Evolutionary conservation across 306 rosid species (phyloP).

Genomic region (Castanospermum australe): DNA sequence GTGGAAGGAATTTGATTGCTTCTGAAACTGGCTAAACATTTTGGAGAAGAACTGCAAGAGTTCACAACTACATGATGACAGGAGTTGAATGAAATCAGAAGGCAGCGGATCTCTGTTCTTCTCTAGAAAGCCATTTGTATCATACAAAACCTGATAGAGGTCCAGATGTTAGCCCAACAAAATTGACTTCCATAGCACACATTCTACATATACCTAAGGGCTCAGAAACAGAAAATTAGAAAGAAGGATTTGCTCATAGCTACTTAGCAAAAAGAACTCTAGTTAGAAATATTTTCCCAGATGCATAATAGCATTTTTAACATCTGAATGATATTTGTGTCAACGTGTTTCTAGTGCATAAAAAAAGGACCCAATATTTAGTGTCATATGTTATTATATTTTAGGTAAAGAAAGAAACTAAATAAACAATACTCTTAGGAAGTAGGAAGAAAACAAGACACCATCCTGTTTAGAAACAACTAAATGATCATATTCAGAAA

Average conservation of each 20-base stretch:
- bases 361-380: background rate
- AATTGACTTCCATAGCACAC: conserved; percentile 5
- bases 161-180: conserved; percentile 32
- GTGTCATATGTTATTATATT: background rate
- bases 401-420: background rate
- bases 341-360: background rate
- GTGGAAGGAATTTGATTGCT: conserved; percentile 39
- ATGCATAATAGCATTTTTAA: conserved; percentile 21
- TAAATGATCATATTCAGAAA: background rate
- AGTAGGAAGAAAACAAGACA: background rate
- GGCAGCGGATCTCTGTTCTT: conserved; percentile 72
- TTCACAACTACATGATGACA: conserved; percentile 64
- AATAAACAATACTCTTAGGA: background rate
- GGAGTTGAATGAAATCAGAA: conserved; percentile 57
- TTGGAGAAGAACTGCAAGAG: conserved; percentile 60
- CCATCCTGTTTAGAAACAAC: conserved; percentile 1
- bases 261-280: background rate
- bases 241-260: background rate
- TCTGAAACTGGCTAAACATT: conserved; percentile 45
- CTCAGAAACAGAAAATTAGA: background rate
- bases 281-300: background rate
- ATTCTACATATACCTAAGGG: conserved; percentile 5
- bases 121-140: conserved; percentile 79
- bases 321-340: background rate
- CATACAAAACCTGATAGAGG: conserved; percentile 73